phyloP scores from a whole-genome alignment of 441 rosid genomes.

The Gossypium trilobum region DNA sequence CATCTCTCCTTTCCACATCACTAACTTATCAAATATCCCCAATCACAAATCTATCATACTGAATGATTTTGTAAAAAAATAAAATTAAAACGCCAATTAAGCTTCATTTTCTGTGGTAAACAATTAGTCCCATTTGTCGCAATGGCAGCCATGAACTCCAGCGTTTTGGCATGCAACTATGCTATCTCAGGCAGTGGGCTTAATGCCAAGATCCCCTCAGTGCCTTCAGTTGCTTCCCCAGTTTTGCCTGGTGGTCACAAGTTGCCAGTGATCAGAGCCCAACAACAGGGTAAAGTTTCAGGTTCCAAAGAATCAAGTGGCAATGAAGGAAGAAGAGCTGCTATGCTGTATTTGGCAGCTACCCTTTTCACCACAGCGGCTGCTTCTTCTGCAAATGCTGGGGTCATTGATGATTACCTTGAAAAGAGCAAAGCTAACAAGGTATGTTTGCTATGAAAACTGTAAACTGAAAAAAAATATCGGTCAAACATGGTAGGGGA shows the following conservation, averaged over 20 bases:
- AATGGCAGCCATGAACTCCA: conserved; percentile 76
- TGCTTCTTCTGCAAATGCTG: conserved; percentile 57
- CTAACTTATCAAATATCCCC: conserved; percentile 28
- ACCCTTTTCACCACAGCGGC: conserved; percentile 56
- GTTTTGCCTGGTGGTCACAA: conserved; percentile 30
- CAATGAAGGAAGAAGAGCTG: conserved; percentile 61
- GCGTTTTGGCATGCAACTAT: conserved; percentile 73
- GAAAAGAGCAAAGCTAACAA: conserved; percentile 89
- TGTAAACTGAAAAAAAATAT: neutral
- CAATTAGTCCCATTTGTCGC: neutral
- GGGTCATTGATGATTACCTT: conserved; percentile 74
- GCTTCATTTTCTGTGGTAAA: neutral
- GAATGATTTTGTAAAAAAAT: neutral
- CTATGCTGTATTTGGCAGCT: conserved; percentile 54
- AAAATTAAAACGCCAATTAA: neutral
- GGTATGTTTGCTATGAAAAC: conserved; percentile 31
- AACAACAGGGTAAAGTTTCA: conserved; percentile 23
- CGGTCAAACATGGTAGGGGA: neutral
- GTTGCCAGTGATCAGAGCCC: conserved; percentile 58
- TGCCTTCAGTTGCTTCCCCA: conserved; percentile 28
- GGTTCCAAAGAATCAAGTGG: conserved; percentile 26
- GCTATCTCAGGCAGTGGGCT: conserved; percentile 54
- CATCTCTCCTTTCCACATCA: conserved; percentile 39
- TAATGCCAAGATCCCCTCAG: conserved; percentile 38
- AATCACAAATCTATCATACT: conserved; percentile 5